Conservation (phyloP, 257 asterid species). For the Ocimum tenuiflorum region DNA sequence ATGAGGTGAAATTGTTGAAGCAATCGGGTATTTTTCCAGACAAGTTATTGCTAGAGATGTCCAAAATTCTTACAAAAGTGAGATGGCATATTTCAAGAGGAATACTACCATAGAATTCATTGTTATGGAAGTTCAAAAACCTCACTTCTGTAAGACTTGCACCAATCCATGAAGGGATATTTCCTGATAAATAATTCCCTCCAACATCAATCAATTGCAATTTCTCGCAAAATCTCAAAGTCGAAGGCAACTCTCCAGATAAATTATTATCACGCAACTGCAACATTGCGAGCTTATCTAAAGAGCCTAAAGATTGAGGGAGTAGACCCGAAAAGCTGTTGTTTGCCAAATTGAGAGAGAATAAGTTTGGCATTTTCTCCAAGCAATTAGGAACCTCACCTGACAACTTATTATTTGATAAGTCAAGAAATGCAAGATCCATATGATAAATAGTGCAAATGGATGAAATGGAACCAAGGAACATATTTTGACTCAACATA, state of each 20-base stretch:
- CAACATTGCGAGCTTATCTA: neutral
- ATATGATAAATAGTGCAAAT: neutral
- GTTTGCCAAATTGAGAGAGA: conserved; percentile 5
- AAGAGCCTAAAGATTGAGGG: neutral
- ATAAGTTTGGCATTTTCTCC: conserved; percentile 8
- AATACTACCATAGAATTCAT: conserved; percentile 21
- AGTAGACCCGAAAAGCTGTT: conserved; percentile 19
- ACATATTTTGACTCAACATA: conserved; percentile 19
- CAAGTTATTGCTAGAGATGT: conserved; percentile 21
- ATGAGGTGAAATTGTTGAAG: conserved; percentile 18
- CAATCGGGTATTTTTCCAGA: conserved; percentile 16
- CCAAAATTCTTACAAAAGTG: conserved; percentile 23
- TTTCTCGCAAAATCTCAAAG: neutral
- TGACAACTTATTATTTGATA: conserved; percentile 19
- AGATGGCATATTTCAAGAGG: conserved; percentile 18
- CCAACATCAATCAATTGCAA: neutral
- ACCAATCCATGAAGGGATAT: conserved; percentile 16
- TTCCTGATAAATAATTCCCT: conserved; percentile 12
- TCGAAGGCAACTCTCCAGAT: conserved; percentile 8
- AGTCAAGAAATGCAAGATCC: neutral
- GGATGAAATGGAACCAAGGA: conserved; percentile 22
- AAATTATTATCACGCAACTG: neutral
- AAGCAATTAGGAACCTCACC: conserved; percentile 32
- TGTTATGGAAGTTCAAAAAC: conserved; percentile 2
- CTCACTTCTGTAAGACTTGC: neutral